Base-by-base conservation (phyloP, 306 rosid genomes). In the Pueraria montana region DNA sequence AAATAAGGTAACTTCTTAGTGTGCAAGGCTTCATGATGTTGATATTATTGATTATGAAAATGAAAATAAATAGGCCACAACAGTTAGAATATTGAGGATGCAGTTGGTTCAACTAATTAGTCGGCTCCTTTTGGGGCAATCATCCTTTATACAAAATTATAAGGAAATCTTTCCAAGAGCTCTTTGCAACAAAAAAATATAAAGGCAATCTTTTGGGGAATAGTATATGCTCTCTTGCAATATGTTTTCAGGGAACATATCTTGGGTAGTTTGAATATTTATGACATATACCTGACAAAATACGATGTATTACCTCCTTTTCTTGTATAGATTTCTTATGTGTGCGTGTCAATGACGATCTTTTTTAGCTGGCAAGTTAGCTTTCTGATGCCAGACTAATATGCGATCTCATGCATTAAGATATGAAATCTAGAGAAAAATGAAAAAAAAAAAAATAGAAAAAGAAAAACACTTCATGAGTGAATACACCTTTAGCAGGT, bases 331-430 rank as follows among this genome's bases (percentile, higher is more conserved):
- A 5, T 43, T 42, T 14, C 21, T 64, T 11, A 7, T 63, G 49
- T n/a, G 49, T 63, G 65, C 11, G 53, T 11, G 24, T 65, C 49
- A 64, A 13, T n/a, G n/a, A n/a, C 2, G 53, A 78, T 40, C 82
- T 66, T 65, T 78, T 12, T 34, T 53, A 50, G 26, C 17, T 78
- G 82, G 75, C 18, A 78, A 20, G 53, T 66, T 65, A 66, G 17
- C 82, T 78, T 78, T 78, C 65, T 66, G 66, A 66, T 66, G 63
- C 46, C 36, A 46, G 10, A 78, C 23, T 46, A 17, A 30, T n/a
- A 11, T 77, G 55, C 23, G 11, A 18, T 53, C 50, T 40, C 42
- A 38, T 36, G 9, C 49, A 23, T 1, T 76, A 38, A 42, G 11
- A 48, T 64, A 40, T 46, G 14, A 46, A 63, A 77, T 76, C 56